These are phyloP conservation scores for Gentiana dahurica DNA, from an alignment of 257 asterid species.

Conservation along the genomic window DNA sequence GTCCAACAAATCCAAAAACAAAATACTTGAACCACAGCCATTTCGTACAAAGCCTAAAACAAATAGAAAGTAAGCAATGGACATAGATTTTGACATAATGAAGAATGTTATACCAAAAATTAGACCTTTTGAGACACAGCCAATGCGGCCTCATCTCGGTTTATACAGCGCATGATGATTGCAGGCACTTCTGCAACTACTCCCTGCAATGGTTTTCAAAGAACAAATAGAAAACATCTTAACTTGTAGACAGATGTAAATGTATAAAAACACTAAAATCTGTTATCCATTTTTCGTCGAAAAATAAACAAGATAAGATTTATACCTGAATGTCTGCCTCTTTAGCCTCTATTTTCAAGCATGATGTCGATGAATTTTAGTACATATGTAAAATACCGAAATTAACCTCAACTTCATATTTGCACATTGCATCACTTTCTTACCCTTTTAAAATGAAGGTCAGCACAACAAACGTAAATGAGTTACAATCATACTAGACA, in stretches of 20 bases:
- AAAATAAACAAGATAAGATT: not conserved
- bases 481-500: conserved; percentile 2
- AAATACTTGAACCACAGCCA: conserved; percentile 26
- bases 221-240: not conserved
- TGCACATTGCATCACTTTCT: no score
- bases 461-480: not conserved
- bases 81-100: conserved; percentile 5
- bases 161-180: conserved; percentile 70
- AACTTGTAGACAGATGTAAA: not conserved
- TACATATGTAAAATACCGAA: no score
- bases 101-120: conserved; percentile 2
- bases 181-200: conserved; percentile 89
- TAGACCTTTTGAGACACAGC: conserved; percentile 95
- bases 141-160: conserved; percentile 94
- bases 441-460: no score
- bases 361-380: no score
- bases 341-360: conserved; percentile 32
- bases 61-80: conserved; percentile 5
- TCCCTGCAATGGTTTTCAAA: conserved; percentile 33
- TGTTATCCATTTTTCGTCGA: no score
- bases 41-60: conserved; percentile 82
- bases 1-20: conserved; percentile 36
- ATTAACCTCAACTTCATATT: no score
- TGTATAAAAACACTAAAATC: not conserved
- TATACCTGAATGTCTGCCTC: conserved; percentile 82